Conservation (phyloP, 192 early-diverging fungal genomes). For the Podila minutissima region DNA sequence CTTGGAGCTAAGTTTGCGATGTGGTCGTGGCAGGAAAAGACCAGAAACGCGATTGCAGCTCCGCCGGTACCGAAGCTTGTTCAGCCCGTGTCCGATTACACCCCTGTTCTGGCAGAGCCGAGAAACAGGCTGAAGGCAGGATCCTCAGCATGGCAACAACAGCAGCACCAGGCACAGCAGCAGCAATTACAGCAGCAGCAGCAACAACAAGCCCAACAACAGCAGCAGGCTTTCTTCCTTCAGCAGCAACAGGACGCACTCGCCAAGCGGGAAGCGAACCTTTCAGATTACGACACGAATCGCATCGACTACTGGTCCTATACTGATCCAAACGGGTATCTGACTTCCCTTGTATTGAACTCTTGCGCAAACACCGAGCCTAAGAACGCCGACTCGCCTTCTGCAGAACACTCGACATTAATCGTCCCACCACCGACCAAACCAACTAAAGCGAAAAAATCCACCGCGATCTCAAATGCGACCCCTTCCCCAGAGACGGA, state of each 20-base stretch:
- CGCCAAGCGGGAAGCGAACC: constrained; percentile 5
- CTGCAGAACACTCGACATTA: constrained; percentile 16
- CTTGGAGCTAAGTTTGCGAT: constrained; percentile 40
- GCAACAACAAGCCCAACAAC: constrained; percentile 37
- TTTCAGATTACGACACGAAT: constrained; percentile 24
- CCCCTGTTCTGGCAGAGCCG: constrained; percentile 32
- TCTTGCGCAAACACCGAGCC: constrained; percentile 44
- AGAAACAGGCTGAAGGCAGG: constrained; percentile 41
- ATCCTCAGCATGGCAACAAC: constrained; percentile 46
- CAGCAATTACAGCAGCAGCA: constrained; percentile 40
- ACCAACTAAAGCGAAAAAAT: constrained; percentile 2
- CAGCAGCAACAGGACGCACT: constrained; percentile 46
- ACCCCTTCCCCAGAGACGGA: constrained; percentile 1
- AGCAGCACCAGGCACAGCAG: constrained; percentile 24
- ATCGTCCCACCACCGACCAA: background rate
- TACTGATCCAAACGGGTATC: constrained; percentile 38
- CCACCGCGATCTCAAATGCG: background rate
- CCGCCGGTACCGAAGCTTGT: constrained; percentile 43
- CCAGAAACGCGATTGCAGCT: constrained; percentile 41
- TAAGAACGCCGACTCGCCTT: constrained; percentile 32
- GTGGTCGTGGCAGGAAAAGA: constrained; percentile 49
- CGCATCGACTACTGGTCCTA: constrained; percentile 47
- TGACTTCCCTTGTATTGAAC: constrained; percentile 43
- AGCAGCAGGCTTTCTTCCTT: constrained; percentile 22
- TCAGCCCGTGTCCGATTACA: constrained; percentile 33